phyloP scores from a whole-genome alignment of 2,329 filamentous ascomycete species.

The Fusarium mangiferae region DNA sequence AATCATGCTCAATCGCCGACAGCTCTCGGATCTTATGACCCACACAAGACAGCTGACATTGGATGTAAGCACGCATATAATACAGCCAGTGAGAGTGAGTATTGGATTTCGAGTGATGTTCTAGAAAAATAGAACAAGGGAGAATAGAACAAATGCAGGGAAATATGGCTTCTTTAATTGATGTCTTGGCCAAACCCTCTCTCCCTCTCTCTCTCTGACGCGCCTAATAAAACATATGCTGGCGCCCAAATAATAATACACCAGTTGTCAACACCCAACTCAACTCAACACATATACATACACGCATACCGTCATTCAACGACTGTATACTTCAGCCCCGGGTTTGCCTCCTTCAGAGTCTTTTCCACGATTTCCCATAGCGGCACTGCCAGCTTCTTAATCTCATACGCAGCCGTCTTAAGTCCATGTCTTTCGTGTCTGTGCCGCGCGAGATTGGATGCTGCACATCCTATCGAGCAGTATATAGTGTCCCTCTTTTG shows the following conservation, averaged over 20 bases:
- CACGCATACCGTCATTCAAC: constrained; percentile 9
- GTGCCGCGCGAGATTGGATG: constrained; percentile 54
- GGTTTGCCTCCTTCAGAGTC: constrained; percentile 47
- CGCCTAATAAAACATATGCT: background rate
- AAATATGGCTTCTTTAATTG: background rate
- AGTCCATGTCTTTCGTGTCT: constrained; percentile 48
- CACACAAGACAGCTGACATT: background rate
- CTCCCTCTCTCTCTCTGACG: background rate
- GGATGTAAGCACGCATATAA: background rate
- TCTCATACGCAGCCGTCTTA: constrained; percentile 39
- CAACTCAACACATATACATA: background rate
- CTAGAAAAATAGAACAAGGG: background rate
- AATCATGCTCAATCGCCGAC: constrained; percentile 28
- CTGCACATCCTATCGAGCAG: constrained; percentile 57
- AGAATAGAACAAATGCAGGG: background rate
- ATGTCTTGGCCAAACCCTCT: background rate
- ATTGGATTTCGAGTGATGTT: background rate
- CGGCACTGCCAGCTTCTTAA: constrained; percentile 34
- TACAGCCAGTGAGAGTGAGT: background rate
- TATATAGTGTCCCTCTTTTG: constrained; percentile 51
- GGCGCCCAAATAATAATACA: background rate
- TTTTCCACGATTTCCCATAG: constrained; percentile 43
- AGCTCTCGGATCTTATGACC: constrained; percentile 26
- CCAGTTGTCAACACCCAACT: background rate
- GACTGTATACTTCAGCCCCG: constrained; percentile 46